A percentile compares a stretch with the other conserved stretches of the same genome.
phyloP scores from a whole-genome alignment of 495 filamentous ascomycete species.

The Penicillium psychrofluorescens region DNA sequence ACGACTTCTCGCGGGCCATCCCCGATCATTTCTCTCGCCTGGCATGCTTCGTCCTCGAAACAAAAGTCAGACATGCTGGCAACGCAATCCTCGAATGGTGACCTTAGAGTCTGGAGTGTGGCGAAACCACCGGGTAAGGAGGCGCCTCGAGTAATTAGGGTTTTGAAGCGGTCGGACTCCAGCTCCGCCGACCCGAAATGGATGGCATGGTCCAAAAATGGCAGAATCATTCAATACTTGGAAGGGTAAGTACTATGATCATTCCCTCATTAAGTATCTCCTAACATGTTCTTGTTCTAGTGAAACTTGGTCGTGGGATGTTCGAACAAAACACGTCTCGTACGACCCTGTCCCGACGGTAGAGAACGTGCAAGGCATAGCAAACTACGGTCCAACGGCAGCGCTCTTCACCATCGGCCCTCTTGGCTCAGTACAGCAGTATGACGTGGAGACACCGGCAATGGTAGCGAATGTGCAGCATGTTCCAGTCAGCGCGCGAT shows the following conservation, averaged over 20 bases:
- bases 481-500: conserved; percentile 62
- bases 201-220: conserved; percentile 98
- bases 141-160: conserved; percentile 76
- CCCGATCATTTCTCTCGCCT: conserved; percentile 81
- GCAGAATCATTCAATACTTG: conserved; percentile 85
- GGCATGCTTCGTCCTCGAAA: conserved; percentile 94
- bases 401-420: conserved; percentile 88
- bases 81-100: conserved; percentile 83
- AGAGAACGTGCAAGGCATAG: conserved; percentile 70
- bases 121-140: conserved; percentile 73
- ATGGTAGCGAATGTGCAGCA: conserved; percentile 83
- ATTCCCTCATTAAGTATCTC: background rate
- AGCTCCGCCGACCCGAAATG: conserved; percentile 73
- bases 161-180: conserved; percentile 72
- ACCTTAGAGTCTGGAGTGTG: conserved; percentile 94
- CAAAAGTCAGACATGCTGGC: conserved; percentile 99
- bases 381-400: conserved; percentile 82
- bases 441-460: conserved; percentile 76
- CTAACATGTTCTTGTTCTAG: conserved; percentile 38
- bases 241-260: conserved; percentile 64
- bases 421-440: conserved; percentile 87
- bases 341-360: conserved; percentile 82
- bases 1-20: conserved; percentile 77
- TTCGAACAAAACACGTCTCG: conserved; percentile 89
- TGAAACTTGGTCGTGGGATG: conserved; percentile 91